A percentile compares a stretch with the other conserved stretches of the same genome.
Conservation (phyloP, 805 yeast species). For the Lipomyces orientalis region DNA sequence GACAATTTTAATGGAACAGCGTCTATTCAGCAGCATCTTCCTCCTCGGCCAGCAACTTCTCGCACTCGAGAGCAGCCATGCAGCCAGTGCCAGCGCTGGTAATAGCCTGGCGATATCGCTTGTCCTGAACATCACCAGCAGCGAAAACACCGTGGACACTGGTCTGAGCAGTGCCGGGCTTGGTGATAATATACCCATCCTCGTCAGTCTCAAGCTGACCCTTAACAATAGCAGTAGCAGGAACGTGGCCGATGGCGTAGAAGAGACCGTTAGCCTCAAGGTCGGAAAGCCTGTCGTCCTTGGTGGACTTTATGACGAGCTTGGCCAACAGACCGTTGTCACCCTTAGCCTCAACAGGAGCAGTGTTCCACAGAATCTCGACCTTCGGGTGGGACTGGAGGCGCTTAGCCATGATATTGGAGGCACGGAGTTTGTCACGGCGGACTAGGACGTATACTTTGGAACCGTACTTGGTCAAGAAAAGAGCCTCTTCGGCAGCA, state of each 20-base stretch:
- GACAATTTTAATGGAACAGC: not conserved
- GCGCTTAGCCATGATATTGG: slow-evolving; percentile 96
- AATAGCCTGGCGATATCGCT: slow-evolving; percentile 96
- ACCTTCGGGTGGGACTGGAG: slow-evolving; percentile 82
- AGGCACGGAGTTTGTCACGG: slow-evolving; percentile 93
- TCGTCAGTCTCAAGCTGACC: slow-evolving; percentile 84
- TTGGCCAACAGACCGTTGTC: slow-evolving; percentile 80
- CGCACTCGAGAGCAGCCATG: slow-evolving; percentile 98
- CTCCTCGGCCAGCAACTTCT: slow-evolving; percentile 73
- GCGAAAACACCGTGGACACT: slow-evolving; percentile 92
- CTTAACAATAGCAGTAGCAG: slow-evolving; percentile 84
- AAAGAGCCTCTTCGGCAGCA: slow-evolving; percentile 98
- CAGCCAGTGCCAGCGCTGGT: slow-evolving; percentile 99
- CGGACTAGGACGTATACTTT: slow-evolving; percentile 93
- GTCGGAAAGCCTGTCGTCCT: slow-evolving; percentile 70
- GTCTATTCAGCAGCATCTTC: slow-evolving; percentile 39
- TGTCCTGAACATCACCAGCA: slow-evolving; percentile 99
- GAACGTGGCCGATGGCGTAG: slow-evolving; percentile 97
- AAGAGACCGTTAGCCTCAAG: slow-evolving; percentile 87
- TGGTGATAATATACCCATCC: slow-evolving; percentile 84
- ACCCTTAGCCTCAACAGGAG: slow-evolving; percentile 87
- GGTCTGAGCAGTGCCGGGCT: slow-evolving; percentile 87
- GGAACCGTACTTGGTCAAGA: slow-evolving; percentile 96
- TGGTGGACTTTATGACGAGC: slow-evolving; percentile 70
- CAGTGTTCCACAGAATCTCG: slow-evolving; percentile 87